Base-by-base conservation (phyloP, 148 eudicot genomes). In the Selenicereus undatus region DNA sequence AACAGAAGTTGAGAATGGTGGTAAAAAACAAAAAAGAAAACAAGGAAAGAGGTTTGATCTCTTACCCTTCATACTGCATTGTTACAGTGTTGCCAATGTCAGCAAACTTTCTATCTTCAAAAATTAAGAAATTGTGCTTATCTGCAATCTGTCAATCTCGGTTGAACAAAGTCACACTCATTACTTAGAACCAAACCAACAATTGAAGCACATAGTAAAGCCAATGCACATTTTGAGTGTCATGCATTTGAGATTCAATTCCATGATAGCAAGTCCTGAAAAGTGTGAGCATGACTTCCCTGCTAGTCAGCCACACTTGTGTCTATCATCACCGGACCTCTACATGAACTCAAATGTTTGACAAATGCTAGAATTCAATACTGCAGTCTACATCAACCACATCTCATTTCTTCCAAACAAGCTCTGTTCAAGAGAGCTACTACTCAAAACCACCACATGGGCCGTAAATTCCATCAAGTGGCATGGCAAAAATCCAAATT, bases 51-150 rank as follows among this genome's bases (percentile, higher is more conserved):
- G 54, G 13, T 16, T 8, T 70, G 17, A 9, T 81, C 32, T 64
- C 89, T 82, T 84, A 95, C 99, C 99, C 90, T 87, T 90, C 99
- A 85, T 93, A 93, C 79, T 96, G 99, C 99, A 96, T 92, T 54
- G 98, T 90, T 66, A 91, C 99, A 11, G 99, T 96, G 88, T 96
- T 96, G 66, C 99, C 99, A 80, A 96, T 96, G 82, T 96, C 99
- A 77, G 99, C 99, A 86, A 96, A 96, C 82, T 93, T 96, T 56
- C 98, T 92, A 80, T 96, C 99, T 85, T 96, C 98, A 78, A 96
- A 96, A 73, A 96, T 93, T 48, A 96, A 88, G 86, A 96, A 96
- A 80, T 96, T 92, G 80, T 96, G 99, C 81, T 87, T 96, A 14
- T 93, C 98, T 72, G 97, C 99, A 83, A 96, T 92, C 99, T 95